Evolutionary conservation across 2,329 filamentous ascomycete genomes (phyloP).

Genomic region (Beauveria medogensis): DNA sequence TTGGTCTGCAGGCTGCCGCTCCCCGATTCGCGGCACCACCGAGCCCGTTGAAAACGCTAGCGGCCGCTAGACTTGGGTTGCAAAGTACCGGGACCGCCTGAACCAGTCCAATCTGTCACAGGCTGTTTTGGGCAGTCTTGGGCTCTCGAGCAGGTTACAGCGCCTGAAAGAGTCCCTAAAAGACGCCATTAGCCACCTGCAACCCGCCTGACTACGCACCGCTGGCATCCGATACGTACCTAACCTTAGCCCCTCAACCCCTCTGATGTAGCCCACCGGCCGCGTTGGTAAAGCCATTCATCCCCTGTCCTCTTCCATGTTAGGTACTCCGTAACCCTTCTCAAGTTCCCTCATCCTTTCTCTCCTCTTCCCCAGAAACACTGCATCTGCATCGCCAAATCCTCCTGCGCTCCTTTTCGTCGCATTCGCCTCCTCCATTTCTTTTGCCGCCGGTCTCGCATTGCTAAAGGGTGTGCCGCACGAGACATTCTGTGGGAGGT

Average conservation of each 20-base stretch:
- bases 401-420: background rate
- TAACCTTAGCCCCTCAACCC: too few relatives aligned
- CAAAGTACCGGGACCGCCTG: too few relatives aligned
- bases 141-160: background rate
- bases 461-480: background rate
- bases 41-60: background rate
- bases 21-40: background rate
- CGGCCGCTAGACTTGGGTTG: too few relatives aligned
- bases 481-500: slow-evolving; percentile 3
- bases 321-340: background rate
- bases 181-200: background rate
- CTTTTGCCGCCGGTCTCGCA: background rate
- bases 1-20: background rate
- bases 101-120: too few relatives aligned
- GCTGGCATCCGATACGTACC: too few relatives aligned
- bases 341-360: background rate
- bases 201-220: background rate
- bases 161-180: background rate
- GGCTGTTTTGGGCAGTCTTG: too few relatives aligned
- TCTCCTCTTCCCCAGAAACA: background rate
- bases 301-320: too few relatives aligned
- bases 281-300: too few relatives aligned
- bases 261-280: background rate
- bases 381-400: background rate
- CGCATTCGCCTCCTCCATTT: background rate